A percentile compares a stretch with the other conserved stretches of the same genome.
phyloP scores from a whole-genome alignment of 768 basidiomycete species.

The Lactarius indigo region DNA sequence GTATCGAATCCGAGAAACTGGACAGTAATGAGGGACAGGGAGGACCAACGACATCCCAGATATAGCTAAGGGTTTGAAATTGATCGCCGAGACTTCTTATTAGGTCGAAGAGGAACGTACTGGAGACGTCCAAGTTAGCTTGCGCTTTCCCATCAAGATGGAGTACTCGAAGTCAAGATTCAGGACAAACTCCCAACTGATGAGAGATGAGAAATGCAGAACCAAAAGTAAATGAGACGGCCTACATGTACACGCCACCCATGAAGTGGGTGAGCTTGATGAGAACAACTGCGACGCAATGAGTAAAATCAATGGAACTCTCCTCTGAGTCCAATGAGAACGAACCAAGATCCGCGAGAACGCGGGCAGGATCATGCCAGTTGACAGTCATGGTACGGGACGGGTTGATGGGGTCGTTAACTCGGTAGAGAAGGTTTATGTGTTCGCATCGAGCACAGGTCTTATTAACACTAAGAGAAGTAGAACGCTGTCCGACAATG shows the following conservation, averaged over 20 bases:
- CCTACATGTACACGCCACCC: constrained; percentile 19
- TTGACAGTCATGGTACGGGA: neutral
- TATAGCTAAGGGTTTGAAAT: neutral
- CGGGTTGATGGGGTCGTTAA: neutral
- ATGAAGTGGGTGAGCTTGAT: neutral
- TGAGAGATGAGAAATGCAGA: neutral
- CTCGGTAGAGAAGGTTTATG: neutral
- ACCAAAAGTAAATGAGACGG: neutral
- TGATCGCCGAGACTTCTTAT: neutral
- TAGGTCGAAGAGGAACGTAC: neutral
- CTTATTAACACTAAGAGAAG: no score
- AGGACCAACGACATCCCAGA: neutral
- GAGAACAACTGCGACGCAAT: neutral
- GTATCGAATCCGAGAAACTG: neutral
- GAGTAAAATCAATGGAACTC: neutral
- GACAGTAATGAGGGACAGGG: neutral
- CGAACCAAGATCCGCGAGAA: neutral
- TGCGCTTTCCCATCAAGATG: constrained; percentile 7
- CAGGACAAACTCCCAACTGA: constrained; percentile 17
- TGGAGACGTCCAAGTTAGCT: neutral
- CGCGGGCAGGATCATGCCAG: neutral
- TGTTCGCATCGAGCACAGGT: neutral
- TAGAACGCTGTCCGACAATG: neutral
- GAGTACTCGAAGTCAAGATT: constrained; percentile 13
- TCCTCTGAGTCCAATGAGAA: neutral